Base-by-base conservation (phyloP, 306 rosid genomes). In the Aeschynomene evenia region DNA sequence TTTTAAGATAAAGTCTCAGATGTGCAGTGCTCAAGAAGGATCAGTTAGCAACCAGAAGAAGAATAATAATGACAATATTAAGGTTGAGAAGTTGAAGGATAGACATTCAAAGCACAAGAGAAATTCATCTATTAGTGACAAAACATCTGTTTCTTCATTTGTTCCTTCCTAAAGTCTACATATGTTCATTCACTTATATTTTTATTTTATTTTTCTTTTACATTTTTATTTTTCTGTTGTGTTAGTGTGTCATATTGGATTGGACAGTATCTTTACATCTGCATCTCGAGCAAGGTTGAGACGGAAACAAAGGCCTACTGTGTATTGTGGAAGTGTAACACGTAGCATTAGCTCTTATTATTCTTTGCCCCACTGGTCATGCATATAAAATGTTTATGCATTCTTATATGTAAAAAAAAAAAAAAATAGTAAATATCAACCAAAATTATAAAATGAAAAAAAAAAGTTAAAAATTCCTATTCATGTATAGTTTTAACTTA, bases 1-100 rank as follows among this genome's bases (percentile, higher is more conserved):
- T 63, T 87, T 94, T 52, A 91, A 79, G 85, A 36, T 91, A 0
- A 94, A 94, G 84, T 94, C 98, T 84, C 97, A 94, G 80, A 90
- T 94, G 97, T 94, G 98, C 83, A 94, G 98, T 75, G 98, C 98
- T 40, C 96, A 90, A 78, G 95, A 89, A 82, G 97, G 91, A 40
- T 94, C 97, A 0, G 96, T 94, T 20, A 90, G 92, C 77, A 83
- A 87, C 68, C 96, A 81, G 81, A 81, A 40, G 15, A 40, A 40
- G 13, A 40, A 40, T 13, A 36, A 75, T 24, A 77, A 66, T 74
- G 93, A 70, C 24, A 73, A 33, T 62, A 84, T 51, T 63, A 88
- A 85, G 70, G 81, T 77, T 39, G 95, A 88, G 79, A 90, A 90
- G 78, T 51, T 88, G 82, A 94, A 88, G 88, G 92, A 87, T 31